phyloP scores from a whole-genome alignment of 2,329 filamentous ascomycete genomes.

The Claviceps paspali region DNA sequence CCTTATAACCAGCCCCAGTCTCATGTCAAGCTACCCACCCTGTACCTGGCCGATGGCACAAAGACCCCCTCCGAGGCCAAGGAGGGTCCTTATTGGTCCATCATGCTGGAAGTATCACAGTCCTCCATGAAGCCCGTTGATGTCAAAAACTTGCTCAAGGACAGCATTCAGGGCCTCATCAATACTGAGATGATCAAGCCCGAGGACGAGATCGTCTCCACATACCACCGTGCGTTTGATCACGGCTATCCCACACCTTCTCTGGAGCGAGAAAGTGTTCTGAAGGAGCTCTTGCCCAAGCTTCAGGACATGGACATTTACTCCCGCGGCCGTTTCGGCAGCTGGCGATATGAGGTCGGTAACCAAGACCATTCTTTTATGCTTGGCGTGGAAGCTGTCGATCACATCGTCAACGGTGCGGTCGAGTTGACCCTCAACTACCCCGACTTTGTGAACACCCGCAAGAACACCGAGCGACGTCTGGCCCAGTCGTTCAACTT shows the following conservation, averaged over 20 bases:
- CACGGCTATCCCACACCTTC: conserved; percentile 95
- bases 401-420: conserved; percentile 77
- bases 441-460: conserved; percentile 83
- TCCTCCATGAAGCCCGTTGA: conserved; percentile 92
- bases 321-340: conserved; percentile 92
- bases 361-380: conserved; percentile 98
- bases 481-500: conserved; percentile 30
- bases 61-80: conserved; percentile 59
- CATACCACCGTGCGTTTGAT: conserved; percentile 94
- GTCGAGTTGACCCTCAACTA: conserved; percentile 92
- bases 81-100: conserved; percentile 96
- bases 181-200: conserved; percentile 95
- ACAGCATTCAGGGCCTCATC: conserved; percentile 90
- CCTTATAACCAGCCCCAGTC: conserved; percentile 89
- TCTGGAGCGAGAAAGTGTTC: conserved; percentile 86
- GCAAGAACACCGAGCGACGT: conserved; percentile 40
- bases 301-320: conserved; percentile 84
- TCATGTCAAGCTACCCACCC: conserved; percentile 70
- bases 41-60: conserved; percentile 73
- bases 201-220: conserved; percentile 88
- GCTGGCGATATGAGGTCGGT: conserved; percentile 92
- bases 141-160: conserved; percentile 65
- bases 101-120: conserved; percentile 98
- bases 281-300: conserved; percentile 84
- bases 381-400: conserved; percentile 85